Evolutionary conservation across 176 grass and related monocot genomes (phyloP).

Genomic region (Miscanthus lutarioriparius): DNA sequence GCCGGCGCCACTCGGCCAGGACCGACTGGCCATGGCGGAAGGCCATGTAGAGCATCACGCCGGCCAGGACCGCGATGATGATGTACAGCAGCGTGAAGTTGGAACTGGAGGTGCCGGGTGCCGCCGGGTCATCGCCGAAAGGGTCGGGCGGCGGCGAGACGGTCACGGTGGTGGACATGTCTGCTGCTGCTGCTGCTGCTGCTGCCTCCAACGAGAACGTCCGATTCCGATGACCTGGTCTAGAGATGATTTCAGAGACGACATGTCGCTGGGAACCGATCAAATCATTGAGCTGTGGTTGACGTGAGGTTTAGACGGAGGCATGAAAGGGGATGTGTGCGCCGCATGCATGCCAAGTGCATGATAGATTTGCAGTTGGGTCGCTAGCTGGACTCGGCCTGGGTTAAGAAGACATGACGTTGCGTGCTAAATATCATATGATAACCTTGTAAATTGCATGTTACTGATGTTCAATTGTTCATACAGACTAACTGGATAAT

Average conservation of each 20-base stretch:
- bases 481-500: neutral
- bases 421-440: neutral
- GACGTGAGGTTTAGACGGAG: conserved; percentile 24
- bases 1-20: conserved; percentile 20
- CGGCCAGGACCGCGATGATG: conserved; percentile 38
- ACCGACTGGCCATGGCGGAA: conserved; percentile 33
- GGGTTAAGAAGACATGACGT: neutral
- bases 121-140: neutral
- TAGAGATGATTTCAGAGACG: conserved; percentile 13
- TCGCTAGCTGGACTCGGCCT: conserved; percentile 28
- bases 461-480: neutral
- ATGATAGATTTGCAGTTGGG: conserved; percentile 30
- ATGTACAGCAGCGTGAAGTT: conserved; percentile 53
- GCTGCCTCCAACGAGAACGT: neutral
- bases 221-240: neutral
- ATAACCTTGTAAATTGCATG: neutral
- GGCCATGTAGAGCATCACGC: conserved; percentile 40
- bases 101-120: neutral
- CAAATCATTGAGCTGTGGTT: conserved; percentile 36
- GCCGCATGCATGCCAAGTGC: conserved; percentile 14
- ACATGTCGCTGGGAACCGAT: conserved; percentile 20
- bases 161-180: conserved; percentile 14
- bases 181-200: conserved; percentile 13
- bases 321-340: conserved; percentile 21
- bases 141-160: neutral